A percentile compares a stretch with the other conserved stretches of the same genome.
Evolutionary conservation across 768 basidiomycete species (phyloP).

Genomic region (Mycena kentingensis): DNA sequence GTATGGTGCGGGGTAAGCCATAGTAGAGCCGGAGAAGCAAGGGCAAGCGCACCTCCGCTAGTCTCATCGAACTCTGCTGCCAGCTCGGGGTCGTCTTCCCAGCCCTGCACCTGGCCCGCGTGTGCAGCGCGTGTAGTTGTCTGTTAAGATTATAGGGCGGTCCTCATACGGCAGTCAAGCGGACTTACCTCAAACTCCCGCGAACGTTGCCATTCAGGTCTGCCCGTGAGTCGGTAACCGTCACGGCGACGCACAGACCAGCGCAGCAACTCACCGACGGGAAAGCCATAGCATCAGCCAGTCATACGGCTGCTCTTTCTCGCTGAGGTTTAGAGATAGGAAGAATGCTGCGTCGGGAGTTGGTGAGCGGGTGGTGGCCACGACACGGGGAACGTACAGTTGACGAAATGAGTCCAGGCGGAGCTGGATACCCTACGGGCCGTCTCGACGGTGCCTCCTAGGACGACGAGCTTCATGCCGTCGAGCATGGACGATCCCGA

Average conservation of each 20-base stretch:
- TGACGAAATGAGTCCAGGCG: constrained; percentile 75
- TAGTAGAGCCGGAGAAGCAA: not conserved
- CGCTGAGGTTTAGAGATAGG: constrained; percentile 87
- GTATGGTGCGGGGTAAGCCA: constrained; percentile 15
- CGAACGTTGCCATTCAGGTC: constrained; percentile 83
- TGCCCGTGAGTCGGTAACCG: not conserved
- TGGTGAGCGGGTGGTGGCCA: constrained; percentile 6
- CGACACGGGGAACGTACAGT: constrained; percentile 30
- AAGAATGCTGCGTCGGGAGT: constrained; percentile 68
- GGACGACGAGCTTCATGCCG: constrained; percentile 87
- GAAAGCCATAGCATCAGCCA: constrained; percentile 93
- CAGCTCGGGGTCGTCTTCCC: constrained; percentile 39
- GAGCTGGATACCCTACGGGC: constrained; percentile 80
- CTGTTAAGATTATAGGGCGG: no score
- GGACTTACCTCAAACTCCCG: constrained; percentile 91
- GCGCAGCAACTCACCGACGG: constrained; percentile 43
- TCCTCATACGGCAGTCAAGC: no score
- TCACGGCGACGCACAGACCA: not conserved
- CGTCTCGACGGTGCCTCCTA: constrained; percentile 87
- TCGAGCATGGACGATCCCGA: constrained; percentile 82
- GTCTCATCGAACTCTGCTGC: constrained; percentile 23
- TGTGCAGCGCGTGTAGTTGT: constrained; percentile 77
- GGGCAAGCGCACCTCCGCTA: constrained; percentile 38
- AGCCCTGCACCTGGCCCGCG: constrained; percentile 52
- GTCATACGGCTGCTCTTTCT: constrained; percentile 89